Base-by-base conservation (phyloP, 2,329 filamentous ascomycete species). In the Chaetoscypha palmicola region DNA sequence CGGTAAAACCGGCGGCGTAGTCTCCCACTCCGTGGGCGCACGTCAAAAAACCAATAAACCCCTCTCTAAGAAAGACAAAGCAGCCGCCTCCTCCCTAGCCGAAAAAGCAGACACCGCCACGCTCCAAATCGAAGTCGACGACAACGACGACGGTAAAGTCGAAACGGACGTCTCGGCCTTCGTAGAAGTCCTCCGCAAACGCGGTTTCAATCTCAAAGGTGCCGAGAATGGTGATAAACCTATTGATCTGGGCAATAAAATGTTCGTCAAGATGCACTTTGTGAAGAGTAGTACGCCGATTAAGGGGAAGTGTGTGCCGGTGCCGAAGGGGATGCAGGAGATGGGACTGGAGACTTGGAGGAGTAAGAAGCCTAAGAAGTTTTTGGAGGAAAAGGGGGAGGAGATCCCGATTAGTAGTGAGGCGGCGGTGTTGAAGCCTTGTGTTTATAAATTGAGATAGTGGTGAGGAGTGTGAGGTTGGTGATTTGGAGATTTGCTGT, bases 181-280 rank as follows among this genome's bases (percentile, higher is more conserved):
- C 61, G 77, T 97, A 5, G 83, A 90, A 40, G 88, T 91, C 1
- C 74, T 97, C 51, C 70, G 75, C 39, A 80, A 81, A 54, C 74
- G 90, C 16, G 92, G 92, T 0, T 96, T 98, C 59, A 72, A 90
- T n/a, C 73, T 96, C 22, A 83, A 84, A 56, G 22, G 22, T 4
- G 77, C 26, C 10, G 42, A 45, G 3, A 10, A 20, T 7, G 42
- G 78, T 7, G 77, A 75, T 55, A 74, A 69, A 51, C 77, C 82
- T 0, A 73, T 94, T 8, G 89, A 98, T 67, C 69, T 94, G 58
- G 77, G 76, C 44, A 98, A 98, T 68, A 94, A 85, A 68, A 98
- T 98, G 92, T 98, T 98, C 69, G 91, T 97, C 55, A 87, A 84
- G 68, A 91, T 98, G 88, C 80, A 84, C 57, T 98, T 98, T 65